Evolutionary conservation across 192 early-diverging fungal genomes (phyloP).

Genomic region (Coemansia sp.): DNA sequence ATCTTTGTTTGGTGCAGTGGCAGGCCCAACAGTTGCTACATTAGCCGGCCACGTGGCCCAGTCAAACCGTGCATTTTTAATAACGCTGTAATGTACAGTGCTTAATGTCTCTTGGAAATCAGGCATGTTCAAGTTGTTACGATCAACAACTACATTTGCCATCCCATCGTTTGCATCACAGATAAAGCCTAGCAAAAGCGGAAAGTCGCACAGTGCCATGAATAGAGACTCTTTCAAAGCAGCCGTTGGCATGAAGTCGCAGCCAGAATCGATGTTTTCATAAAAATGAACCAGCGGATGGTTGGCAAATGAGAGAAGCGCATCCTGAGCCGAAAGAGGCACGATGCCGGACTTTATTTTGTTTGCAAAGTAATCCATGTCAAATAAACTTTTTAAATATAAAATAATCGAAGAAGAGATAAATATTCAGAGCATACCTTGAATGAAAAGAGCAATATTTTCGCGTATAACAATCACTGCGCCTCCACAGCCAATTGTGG

Average conservation of each 20-base stretch:
- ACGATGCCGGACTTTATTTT: neutral
- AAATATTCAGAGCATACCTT: neutral
- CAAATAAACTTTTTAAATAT: neutral
- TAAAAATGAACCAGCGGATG: constrained; percentile 47
- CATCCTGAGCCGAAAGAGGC: constrained; percentile 33
- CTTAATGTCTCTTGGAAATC: constrained; percentile 31
- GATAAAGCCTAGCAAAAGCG: constrained; percentile 33
- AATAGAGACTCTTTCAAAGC: constrained; percentile 20
- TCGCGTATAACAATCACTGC: neutral
- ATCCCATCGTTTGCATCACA: neutral
- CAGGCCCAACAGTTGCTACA: constrained; percentile 27
- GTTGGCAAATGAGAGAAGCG: constrained; percentile 35
- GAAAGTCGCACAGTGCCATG: constrained; percentile 33
- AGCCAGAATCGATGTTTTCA: constrained; percentile 13
- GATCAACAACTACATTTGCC: constrained; percentile 23
- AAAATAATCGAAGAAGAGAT: neutral
- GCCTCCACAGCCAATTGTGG: neutral
- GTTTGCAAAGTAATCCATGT: neutral
- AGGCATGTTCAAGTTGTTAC: constrained; percentile 32
- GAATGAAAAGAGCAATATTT: neutral
- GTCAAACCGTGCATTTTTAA: constrained; percentile 14
- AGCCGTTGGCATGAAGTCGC: constrained; percentile 30
- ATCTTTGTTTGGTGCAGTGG: constrained; percentile 11
- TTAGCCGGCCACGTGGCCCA: constrained; percentile 22
- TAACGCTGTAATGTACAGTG: constrained; percentile 12